These are phyloP conservation scores for Lumnitzera racemosa DNA, from an alignment of 345 rosid genomes.

Conservation along the genomic window DNA sequence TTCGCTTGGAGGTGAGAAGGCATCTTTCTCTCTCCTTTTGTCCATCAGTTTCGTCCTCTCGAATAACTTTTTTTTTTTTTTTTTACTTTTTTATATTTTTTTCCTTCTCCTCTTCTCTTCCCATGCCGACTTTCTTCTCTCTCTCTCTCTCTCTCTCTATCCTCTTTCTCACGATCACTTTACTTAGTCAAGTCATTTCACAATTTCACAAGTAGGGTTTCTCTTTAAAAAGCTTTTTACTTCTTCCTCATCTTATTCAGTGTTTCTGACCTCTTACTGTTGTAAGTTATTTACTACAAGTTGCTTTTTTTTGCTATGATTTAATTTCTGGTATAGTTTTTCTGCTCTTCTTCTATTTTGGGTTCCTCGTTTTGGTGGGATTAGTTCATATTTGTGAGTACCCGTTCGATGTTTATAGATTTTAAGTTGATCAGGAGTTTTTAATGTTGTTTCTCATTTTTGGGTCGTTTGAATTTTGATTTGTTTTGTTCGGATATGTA, in stretches of 20 bases:
- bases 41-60: conserved; percentile 8
- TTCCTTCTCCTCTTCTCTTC: background rate
- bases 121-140: background rate
- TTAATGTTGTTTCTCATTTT: background rate
- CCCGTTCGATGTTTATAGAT: no score
- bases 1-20: conserved; percentile 5
- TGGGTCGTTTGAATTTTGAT: background rate
- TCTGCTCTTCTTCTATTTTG: no score
- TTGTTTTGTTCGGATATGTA: no score
- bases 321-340: no score
- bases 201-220: conserved; percentile 4
- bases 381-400: no score
- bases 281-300: no score
- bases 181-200: background rate
- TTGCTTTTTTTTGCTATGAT: no score
- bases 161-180: background rate
- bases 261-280: no score
- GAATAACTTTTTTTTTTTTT: background rate
- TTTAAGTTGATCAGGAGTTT: background rate
- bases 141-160: background rate
- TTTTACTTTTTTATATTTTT: background rate
- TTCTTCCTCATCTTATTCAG: no score
- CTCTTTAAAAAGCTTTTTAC: background rate
- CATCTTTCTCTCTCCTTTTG: conserved; percentile 5
- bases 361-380: no score